A percentile compares a stretch with the other conserved stretches of the same genome.
These are phyloP conservation scores for Neopestalotiopsis sp. DNA, from an alignment of 2,329 filamentous ascomycete species.

Conservation along the genomic window DNA sequence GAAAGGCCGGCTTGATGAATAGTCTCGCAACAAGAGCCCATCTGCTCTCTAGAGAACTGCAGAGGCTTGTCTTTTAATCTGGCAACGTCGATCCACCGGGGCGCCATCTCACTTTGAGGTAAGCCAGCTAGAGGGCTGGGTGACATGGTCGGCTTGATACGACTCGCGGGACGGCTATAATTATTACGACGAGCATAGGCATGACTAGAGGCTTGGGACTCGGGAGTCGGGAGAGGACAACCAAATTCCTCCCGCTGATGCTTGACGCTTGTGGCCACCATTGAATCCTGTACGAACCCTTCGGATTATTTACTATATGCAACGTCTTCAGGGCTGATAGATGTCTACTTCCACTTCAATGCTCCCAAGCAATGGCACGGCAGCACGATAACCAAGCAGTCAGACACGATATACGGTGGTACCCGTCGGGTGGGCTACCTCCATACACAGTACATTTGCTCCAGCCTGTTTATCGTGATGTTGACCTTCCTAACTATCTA, in stretches of 20 bases:
- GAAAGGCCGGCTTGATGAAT: background rate
- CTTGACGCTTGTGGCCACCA: too few relatives aligned
- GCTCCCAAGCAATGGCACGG: too few relatives aligned
- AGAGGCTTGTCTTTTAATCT: constrained; percentile 1
- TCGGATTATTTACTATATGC: too few relatives aligned
- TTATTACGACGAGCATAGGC: background rate
- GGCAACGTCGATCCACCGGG: background rate
- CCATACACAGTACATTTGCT: background rate
- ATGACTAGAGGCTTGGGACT: background rate
- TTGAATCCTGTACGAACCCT: too few relatives aligned
- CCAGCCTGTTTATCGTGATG: background rate
- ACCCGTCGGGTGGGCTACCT: background rate
- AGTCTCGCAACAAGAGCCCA: background rate
- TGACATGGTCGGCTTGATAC: background rate
- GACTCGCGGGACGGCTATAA: background rate
- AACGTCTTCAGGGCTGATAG: too few relatives aligned
- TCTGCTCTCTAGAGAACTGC: background rate
- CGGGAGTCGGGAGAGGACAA: background rate
- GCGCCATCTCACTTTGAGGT: background rate
- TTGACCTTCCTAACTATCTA: background rate
- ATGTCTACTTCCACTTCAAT: too few relatives aligned
- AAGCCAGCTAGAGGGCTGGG: background rate
- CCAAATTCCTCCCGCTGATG: background rate
- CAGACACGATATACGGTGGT: background rate
- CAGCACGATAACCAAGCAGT: too few relatives aligned